A percentile compares a stretch with the other conserved stretches of the same genome.
Conservation (phyloP, 2,329 filamentous ascomycete genomes). For the Colletotrichum tofieldiae region DNA sequence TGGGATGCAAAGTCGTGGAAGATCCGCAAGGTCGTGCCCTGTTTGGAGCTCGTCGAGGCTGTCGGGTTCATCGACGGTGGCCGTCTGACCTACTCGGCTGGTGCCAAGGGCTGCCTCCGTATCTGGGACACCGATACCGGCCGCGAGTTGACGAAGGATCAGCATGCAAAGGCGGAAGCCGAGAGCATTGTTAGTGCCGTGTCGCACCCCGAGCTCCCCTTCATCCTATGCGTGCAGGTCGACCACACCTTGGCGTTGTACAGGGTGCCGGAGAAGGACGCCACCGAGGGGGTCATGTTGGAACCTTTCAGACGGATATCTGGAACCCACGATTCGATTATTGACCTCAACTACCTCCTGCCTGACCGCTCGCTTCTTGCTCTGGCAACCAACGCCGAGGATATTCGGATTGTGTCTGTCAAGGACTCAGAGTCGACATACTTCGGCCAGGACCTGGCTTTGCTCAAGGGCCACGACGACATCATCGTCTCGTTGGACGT, state of each 20-base stretch:
- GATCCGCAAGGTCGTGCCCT: conserved; percentile 82
- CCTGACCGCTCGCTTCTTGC: conserved; percentile 87
- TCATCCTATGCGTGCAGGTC: conserved; percentile 86
- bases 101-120: conserved; percentile 85
- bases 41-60: conserved; percentile 87
- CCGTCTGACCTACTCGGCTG: conserved; percentile 84
- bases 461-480: conserved; percentile 92
- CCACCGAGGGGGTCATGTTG: conserved; percentile 48
- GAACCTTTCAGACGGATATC: conserved; percentile 84
- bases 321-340: conserved; percentile 97
- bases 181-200: conserved; percentile 82
- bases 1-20: conserved; percentile 94
- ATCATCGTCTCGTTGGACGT: conserved; percentile 96
- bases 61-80: conserved; percentile 84
- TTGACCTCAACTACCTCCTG: conserved; percentile 91
- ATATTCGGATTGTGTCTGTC: conserved; percentile 88
- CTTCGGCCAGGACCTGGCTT: conserved; percentile 90
- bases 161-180: conserved; percentile 72
- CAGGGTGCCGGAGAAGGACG: conserved; percentile 60
- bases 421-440: conserved; percentile 66
- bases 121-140: conserved; percentile 87
- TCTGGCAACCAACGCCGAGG: conserved; percentile 94
- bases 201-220: conserved; percentile 75
- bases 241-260: conserved; percentile 91
- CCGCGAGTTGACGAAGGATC: conserved; percentile 83